Evolutionary conservation across 106 monocot species (phyloP).

Genomic region (Dendrobium officinale): DNA sequence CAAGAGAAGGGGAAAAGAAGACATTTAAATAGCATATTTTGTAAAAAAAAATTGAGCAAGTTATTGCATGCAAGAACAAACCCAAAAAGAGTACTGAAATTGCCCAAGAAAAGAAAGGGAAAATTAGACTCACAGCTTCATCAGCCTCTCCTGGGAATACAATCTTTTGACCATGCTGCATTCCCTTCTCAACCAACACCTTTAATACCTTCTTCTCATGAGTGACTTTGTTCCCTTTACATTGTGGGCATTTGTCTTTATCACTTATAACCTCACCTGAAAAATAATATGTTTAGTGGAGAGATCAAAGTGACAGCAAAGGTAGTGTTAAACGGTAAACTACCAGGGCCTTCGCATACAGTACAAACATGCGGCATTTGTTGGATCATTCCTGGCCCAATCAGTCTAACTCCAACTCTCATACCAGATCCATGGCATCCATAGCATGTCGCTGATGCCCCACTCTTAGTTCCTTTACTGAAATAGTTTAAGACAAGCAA

Average conservation of each 20-base stretch:
- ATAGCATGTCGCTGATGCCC: conserved; percentile 40
- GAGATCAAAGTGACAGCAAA: not conserved
- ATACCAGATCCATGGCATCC: conserved; percentile 49
- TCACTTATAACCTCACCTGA: conserved; percentile 68
- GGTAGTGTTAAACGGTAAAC: not conserved
- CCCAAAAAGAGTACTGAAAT: not conserved
- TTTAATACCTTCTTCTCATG: conserved; percentile 77
- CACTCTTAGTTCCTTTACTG: conserved; percentile 68
- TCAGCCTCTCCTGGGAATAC: conserved; percentile 78
- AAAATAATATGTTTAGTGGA: not conserved
- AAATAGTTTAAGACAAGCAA: not conserved
- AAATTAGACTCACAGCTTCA: conserved; percentile 59
- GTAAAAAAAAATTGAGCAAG: not conserved
- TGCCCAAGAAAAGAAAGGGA: not conserved
- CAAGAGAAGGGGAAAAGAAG: too few species aligned
- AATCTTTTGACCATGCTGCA: conserved; percentile 84
- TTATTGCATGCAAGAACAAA: not conserved
- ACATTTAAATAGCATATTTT: not conserved
- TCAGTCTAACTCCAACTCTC: conserved; percentile 41
- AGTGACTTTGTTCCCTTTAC: conserved; percentile 68
- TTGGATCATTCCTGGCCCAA: conserved; percentile 81
- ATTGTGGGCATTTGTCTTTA: conserved; percentile 68
- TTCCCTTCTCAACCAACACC: conserved; percentile 85
- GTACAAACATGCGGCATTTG: conserved; percentile 72
- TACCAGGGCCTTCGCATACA: conserved; percentile 51